Percentiles rank a stretch among this genome's conserved stretches.
Evolutionary conservation across 2,329 filamentous ascomycete species (phyloP).

Genomic region (Exophiala sideris): DNA sequence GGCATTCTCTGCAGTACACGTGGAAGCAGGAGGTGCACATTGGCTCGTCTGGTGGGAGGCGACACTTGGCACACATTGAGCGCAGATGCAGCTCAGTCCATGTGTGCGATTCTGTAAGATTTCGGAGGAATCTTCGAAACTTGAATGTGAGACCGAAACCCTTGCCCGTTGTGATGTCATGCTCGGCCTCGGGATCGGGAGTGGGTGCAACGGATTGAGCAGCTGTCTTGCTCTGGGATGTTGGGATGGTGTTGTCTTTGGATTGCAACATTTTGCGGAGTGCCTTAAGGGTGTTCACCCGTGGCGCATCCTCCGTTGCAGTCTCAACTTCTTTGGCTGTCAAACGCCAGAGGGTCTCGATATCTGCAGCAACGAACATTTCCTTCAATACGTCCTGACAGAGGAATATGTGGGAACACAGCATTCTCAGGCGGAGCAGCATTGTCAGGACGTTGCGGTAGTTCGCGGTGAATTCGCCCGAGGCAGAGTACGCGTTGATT

Average conservation of each 20-base stretch:
- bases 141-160: constrained; percentile 16
- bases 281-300: constrained; percentile 31
- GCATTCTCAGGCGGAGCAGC: constrained; percentile 51
- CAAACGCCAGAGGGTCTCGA: constrained; percentile 41
- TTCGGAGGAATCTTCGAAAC: constrained; percentile 23
- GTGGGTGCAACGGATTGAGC: not conserved
- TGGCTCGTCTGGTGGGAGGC: constrained; percentile 37
- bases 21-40: constrained; percentile 54
- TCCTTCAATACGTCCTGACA: constrained; percentile 45
- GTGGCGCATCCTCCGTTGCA: constrained; percentile 24
- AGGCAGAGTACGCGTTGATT: constrained; percentile 38
- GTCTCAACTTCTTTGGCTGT: constrained; percentile 28
- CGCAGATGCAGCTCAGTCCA: constrained; percentile 30
- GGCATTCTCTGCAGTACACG: constrained; percentile 53
- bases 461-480: constrained; percentile 25
- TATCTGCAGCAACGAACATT: constrained; percentile 44
- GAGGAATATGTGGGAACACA: constrained; percentile 49
- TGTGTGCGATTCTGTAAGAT: constrained; percentile 2
- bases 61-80: constrained; percentile 36
- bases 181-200: not conserved
- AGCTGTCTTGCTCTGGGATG: constrained; percentile 9
- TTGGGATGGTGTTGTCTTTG: constrained; percentile 9
- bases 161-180: not conserved
- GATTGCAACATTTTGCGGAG: constrained; percentile 21
- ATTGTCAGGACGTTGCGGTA: constrained; percentile 45